Evolutionary conservation across 768 basidiomycete genomes (phyloP).

Genomic region (Lentinus tigrinus): DNA sequence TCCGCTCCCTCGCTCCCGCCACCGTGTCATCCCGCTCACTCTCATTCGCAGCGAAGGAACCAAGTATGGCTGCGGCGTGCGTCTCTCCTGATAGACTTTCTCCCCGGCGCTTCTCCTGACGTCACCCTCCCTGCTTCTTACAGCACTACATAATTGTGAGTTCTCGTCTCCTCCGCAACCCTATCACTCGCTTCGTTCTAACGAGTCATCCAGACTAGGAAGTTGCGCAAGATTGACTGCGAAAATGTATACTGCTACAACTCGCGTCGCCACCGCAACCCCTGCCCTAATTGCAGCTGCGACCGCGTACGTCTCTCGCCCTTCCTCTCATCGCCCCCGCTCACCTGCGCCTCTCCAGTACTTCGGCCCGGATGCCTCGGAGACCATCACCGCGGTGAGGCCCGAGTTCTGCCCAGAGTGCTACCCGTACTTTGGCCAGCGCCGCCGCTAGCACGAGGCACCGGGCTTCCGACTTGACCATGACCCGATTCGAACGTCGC

Average conservation of each 20-base stretch:
- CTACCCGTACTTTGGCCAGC: conserved; percentile 27
- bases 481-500: background rate
- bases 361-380: conserved; percentile 66
- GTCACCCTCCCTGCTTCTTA: conserved; percentile 15
- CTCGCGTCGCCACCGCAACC: conserved; percentile 39
- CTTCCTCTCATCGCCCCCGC: conserved; percentile 7
- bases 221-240: conserved; percentile 57
- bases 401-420: conserved; percentile 39
- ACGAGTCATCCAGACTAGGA: conserved; percentile 42
- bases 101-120: conserved; percentile 23
- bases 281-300: conserved; percentile 43
- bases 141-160: conserved; percentile 72
- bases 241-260: conserved; percentile 40
- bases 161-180: conserved; percentile 19
- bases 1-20: conserved; percentile 11
- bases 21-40: conserved; percentile 12
- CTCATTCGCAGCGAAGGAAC: conserved; percentile 60
- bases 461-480: background rate
- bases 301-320: conserved; percentile 36
- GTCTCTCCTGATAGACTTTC: conserved; percentile 9
- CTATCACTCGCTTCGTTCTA: conserved; percentile 7
- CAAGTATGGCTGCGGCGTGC: conserved; percentile 67
- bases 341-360: conserved; percentile 44
- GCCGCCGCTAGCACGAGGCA: conserved; percentile 12
- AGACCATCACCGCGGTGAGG: conserved; percentile 53